phyloP scores from a whole-genome alignment of 2,329 filamentous ascomycete genomes.

The Huntiella savannae region DNA sequence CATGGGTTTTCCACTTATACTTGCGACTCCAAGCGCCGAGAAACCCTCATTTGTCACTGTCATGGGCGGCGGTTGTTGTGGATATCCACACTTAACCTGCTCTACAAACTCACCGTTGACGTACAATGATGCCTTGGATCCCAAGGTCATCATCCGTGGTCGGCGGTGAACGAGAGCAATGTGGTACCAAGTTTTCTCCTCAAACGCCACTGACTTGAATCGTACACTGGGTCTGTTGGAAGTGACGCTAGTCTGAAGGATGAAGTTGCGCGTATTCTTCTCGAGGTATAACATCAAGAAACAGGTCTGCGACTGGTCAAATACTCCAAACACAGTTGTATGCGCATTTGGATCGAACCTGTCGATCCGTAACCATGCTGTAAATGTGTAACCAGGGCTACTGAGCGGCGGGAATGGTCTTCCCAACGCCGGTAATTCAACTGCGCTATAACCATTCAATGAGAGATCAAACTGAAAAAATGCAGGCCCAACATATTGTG shows the following conservation, averaged over 20 bases:
- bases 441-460: constrained; percentile 67
- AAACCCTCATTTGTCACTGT: constrained; percentile 22
- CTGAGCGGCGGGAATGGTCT: constrained; percentile 66
- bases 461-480: constrained; percentile 92
- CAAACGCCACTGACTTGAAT: constrained; percentile 69
- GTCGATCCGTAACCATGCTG: constrained; percentile 77
- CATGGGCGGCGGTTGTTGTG: constrained; percentile 50
- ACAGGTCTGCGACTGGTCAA: constrained; percentile 78
- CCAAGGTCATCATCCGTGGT: constrained; percentile 46
- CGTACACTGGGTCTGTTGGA: constrained; percentile 75
- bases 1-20: constrained; percentile 1
- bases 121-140: constrained; percentile 71
- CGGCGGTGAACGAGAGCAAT: constrained; percentile 72
- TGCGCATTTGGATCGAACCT: constrained; percentile 68
- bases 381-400: constrained; percentile 72
- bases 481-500: constrained; percentile 55
- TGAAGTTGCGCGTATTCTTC: constrained; percentile 81
- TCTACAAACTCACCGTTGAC: constrained; percentile 89
- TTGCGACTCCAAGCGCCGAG: not conserved
- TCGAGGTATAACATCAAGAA: constrained; percentile 90
- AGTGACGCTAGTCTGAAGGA: constrained; percentile 84
- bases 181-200: constrained; percentile 75
- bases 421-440: constrained; percentile 76
- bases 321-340: constrained; percentile 90
- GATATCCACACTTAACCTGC: constrained; percentile 77